Conservation (phyloP, 495 filamentous ascomycete genomes). For the Penicillium lagena region DNA sequence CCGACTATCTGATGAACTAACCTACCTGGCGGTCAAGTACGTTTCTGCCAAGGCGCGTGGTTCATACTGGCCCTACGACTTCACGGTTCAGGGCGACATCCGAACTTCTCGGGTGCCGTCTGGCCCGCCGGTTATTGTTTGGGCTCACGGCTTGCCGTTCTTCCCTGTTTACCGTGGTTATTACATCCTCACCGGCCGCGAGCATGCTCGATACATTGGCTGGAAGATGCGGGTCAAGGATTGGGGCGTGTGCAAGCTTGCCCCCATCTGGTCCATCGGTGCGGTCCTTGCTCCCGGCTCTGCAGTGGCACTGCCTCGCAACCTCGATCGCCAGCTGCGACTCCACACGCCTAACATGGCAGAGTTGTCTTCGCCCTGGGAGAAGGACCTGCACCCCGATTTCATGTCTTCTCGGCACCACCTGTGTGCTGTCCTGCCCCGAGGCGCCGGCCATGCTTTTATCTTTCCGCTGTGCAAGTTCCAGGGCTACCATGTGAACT, state of each 20-base stretch:
- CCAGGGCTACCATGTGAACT: slow-evolving; percentile 6
- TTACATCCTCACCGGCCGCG: slow-evolving; percentile 15
- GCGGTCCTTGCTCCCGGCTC: slow-evolving; percentile 12
- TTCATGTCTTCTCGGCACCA: slow-evolving; percentile 5
- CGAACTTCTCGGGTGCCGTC: slow-evolving; percentile 8
- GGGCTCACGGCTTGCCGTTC: slow-evolving; percentile 18
- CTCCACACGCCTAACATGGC: background rate
- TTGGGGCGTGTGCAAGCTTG: background rate
- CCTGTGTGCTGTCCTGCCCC: slow-evolving; percentile 1
- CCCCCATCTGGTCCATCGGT: slow-evolving; percentile 10
- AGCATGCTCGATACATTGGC: slow-evolving; percentile 5
- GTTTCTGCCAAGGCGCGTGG: background rate
- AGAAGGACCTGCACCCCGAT: background rate
- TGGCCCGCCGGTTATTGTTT: slow-evolving; percentile 6
- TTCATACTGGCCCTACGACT: slow-evolving; percentile 11
- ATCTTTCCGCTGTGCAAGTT: slow-evolving; percentile 3
- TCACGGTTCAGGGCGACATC: slow-evolving; percentile 8
- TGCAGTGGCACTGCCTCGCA: background rate
- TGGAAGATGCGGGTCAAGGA: background rate
- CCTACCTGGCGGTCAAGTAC: slow-evolving; percentile 17
- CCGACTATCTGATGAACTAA: slow-evolving; percentile 15
- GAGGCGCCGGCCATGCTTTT: background rate
- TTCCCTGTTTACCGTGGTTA: slow-evolving; percentile 17
- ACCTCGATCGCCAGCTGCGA: slow-evolving; percentile 6
- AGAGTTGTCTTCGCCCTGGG: background rate